Evolutionary conservation across 2,329 filamentous ascomycete species (phyloP).

Genomic region (Calonectria honghensis): DNA sequence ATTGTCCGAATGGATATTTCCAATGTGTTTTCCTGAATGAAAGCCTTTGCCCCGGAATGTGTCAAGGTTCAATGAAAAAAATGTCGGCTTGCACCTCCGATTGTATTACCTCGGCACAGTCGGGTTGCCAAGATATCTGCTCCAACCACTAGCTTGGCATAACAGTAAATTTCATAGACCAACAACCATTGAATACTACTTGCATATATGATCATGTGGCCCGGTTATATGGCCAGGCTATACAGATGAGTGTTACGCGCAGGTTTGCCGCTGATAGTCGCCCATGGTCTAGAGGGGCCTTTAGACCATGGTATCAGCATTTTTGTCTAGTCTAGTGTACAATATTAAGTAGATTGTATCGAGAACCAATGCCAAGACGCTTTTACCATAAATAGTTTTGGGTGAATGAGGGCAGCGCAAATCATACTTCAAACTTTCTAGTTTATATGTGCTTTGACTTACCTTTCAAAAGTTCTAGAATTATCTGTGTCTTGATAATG

Average conservation of each 20-base stretch:
- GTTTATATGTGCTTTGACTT: too few species aligned
- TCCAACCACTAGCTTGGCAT: background rate
- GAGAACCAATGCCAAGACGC: too few species aligned
- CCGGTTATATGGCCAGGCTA: background rate
- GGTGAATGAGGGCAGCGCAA: too few species aligned
- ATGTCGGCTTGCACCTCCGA: background rate
- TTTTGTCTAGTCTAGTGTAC: background rate
- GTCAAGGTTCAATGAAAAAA: background rate
- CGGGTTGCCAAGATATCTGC: background rate
- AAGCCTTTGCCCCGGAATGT: background rate
- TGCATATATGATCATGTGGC: too few species aligned
- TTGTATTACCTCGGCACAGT: background rate
- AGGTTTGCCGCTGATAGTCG: background rate
- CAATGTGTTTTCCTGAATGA: background rate
- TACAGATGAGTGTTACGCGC: background rate
- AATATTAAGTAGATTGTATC: background rate
- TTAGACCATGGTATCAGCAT: background rate
- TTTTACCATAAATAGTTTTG: too few species aligned
- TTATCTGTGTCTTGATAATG: background rate
- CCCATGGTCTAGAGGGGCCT: background rate
- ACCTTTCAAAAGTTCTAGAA: too few species aligned
- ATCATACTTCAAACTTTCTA: too few species aligned
- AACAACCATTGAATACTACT: too few species aligned
- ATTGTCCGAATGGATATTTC: background rate
- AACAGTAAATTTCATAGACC: background rate